Conservation (phyloP, 495 filamentous ascomycete genomes). For the Talaromyces adpressus region DNA sequence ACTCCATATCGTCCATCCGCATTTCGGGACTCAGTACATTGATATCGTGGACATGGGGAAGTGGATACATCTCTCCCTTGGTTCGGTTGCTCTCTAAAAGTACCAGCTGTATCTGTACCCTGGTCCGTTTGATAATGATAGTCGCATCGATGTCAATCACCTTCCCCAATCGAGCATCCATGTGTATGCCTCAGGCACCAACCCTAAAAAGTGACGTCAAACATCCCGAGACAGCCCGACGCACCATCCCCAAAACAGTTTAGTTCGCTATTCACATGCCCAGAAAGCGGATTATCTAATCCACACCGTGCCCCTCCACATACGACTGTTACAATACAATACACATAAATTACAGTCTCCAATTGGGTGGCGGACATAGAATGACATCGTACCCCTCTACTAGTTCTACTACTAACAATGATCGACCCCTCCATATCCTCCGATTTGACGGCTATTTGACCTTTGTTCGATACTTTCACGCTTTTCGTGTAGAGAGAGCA, state of each 20-base stretch:
- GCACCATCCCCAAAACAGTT: background rate
- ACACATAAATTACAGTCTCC: background rate
- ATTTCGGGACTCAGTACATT: background rate
- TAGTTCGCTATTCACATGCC: background rate
- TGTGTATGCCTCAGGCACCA: background rate
- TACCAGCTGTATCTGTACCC: background rate
- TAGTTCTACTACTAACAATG: background rate
- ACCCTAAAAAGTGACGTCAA: background rate
- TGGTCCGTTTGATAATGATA: background rate
- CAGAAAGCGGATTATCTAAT: background rate
- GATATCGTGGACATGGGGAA: background rate
- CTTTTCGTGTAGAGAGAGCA: background rate
- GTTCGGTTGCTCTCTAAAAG: background rate
- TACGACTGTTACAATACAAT: background rate
- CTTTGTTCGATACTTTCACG: background rate
- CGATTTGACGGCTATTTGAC: too few species aligned
- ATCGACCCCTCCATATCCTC: background rate
- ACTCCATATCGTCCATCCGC: background rate
- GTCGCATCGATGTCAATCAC: background rate
- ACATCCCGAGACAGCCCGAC: slow-evolving; percentile 1
- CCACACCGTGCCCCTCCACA: background rate
- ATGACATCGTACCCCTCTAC: background rate
- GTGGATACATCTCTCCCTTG: background rate
- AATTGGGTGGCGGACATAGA: background rate
- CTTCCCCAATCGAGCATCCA: background rate